Conservation (phyloP, 2,329 filamentous ascomycete species). For the Penicillium vulpinum region DNA sequence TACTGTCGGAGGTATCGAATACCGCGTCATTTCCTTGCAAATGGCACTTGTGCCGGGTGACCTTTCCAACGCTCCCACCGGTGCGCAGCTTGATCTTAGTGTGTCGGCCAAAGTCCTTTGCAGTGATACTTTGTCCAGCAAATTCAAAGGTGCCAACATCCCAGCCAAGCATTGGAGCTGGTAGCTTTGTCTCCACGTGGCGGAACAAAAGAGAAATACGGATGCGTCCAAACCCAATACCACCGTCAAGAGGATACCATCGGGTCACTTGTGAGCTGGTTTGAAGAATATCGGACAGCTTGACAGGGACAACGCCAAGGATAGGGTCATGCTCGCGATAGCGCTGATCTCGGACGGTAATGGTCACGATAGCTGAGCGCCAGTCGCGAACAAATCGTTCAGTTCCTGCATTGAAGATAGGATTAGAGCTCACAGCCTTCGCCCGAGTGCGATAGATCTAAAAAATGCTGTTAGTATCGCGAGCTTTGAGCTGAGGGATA, state of each 20-base stretch:
- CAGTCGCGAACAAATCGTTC: conserved; percentile 93
- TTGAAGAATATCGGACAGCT: conserved; percentile 82
- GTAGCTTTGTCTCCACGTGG: conserved; percentile 80
- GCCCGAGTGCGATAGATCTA: conserved; percentile 86
- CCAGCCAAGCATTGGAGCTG: conserved; percentile 85
- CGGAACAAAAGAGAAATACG: conserved; percentile 88
- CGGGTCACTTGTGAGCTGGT: conserved; percentile 82
- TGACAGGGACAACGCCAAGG: conserved; percentile 85
- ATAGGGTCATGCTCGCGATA: conserved; percentile 94
- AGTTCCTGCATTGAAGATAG: conserved; percentile 95
- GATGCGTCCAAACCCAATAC: conserved; percentile 85
- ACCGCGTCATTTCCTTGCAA: conserved; percentile 60
- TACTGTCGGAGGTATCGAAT: conserved; percentile 57
- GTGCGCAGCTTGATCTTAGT: conserved; percentile 76
- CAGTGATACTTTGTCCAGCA: conserved; percentile 66
- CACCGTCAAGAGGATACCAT: conserved; percentile 96
- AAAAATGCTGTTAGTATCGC: conserved; percentile 7
- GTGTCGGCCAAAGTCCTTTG: conserved; percentile 61
- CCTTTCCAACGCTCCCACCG: conserved; percentile 74
- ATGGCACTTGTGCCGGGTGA: conserved; percentile 64
- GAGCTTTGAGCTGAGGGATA: too few species aligned
- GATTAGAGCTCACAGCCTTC: conserved; percentile 90
- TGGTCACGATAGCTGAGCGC: conserved; percentile 80
- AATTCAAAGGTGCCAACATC: conserved; percentile 96
- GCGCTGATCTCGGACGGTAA: conserved; percentile 83